Conservation (phyloP, 768 basidiomycete species). For the Boletus tomentosulus region DNA sequence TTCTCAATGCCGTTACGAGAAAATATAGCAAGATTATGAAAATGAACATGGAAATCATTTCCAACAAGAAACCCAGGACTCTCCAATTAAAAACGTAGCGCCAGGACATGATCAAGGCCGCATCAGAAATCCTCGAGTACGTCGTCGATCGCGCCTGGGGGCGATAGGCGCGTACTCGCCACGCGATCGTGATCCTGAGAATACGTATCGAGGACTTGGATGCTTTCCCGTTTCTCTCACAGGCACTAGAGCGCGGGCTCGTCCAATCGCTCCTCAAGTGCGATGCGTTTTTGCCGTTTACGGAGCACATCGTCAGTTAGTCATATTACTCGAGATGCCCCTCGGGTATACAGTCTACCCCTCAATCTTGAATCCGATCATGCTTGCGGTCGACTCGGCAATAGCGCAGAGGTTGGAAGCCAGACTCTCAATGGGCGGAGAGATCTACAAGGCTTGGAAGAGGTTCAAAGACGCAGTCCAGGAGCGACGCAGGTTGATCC, state of each 20-base stretch:
- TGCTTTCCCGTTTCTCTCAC: constrained; percentile 22
- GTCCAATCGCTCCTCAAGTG: constrained; percentile 23
- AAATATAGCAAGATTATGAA: too few relatives aligned
- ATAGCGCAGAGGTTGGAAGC: constrained; percentile 7
- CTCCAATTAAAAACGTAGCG: neutral
- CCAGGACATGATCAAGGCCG: constrained; percentile 22
- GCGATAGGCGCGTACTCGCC: constrained; percentile 10
- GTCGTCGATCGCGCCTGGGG: constrained; percentile 9
- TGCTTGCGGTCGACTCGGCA: constrained; percentile 7
- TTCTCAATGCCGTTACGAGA: too few relatives aligned
- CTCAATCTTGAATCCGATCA: constrained; percentile 18
- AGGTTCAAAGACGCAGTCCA: constrained; percentile 15
- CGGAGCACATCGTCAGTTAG: constrained; percentile 9
- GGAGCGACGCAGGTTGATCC: constrained; percentile 18
- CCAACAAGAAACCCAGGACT: too few relatives aligned
- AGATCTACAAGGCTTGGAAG: constrained; percentile 22
- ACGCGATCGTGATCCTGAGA: constrained; percentile 16
- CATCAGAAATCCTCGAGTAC: constrained; percentile 20
- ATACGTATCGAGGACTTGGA: constrained; percentile 23
- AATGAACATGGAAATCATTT: too few relatives aligned
- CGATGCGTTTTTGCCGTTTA: constrained; percentile 17
- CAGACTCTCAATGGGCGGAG: constrained; percentile 10
- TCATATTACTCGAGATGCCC: constrained; percentile 16
- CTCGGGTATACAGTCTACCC: constrained; percentile 25
- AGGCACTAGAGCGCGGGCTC: constrained; percentile 21